phyloP scores from a whole-genome alignment of 1,284 basidiomycete species.

The Rhodotorula sp. region DNA sequence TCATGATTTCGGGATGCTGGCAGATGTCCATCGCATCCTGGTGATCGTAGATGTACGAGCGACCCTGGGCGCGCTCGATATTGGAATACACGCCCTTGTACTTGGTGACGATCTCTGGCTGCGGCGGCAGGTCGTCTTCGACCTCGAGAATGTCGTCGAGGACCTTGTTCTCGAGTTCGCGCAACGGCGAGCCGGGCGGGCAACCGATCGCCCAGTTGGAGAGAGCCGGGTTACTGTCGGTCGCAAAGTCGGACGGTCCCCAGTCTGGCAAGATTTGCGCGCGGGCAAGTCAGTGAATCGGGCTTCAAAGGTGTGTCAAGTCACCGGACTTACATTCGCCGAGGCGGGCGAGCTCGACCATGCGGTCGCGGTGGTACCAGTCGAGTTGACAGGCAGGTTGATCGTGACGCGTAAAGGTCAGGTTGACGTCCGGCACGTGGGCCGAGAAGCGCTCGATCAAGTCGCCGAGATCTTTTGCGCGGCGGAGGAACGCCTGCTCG shows the following conservation, averaged over 20 bases:
- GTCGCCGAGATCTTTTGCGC: slow-evolving; percentile 44
- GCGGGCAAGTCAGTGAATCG: background rate
- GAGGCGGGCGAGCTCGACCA: slow-evolving; percentile 51
- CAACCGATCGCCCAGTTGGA: slow-evolving; percentile 44
- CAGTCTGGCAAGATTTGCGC: background rate
- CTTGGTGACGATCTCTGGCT: slow-evolving; percentile 5
- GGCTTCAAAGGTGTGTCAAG: background rate
- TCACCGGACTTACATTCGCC: slow-evolving; percentile 44
- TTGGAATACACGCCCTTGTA: slow-evolving; percentile 17
- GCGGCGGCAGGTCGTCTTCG: slow-evolving; percentile 8
- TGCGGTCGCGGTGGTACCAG: slow-evolving; percentile 50
- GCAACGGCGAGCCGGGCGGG: slow-evolving; percentile 30
- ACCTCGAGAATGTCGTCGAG: slow-evolving; percentile 17
- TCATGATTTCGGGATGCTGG: slow-evolving; percentile 46
- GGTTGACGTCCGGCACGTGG: slow-evolving; percentile 49
- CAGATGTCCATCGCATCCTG: slow-evolving; percentile 46
- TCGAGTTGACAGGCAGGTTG: slow-evolving; percentile 54
- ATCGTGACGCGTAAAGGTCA: slow-evolving; percentile 55
- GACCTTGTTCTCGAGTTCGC: slow-evolving; percentile 23
- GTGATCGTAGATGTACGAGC: slow-evolving; percentile 48
- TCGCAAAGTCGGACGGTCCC: slow-evolving; percentile 41
- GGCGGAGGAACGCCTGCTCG: slow-evolving; percentile 39
- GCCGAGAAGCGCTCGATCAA: slow-evolving; percentile 49
- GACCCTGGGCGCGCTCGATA: background rate
- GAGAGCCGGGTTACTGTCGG: slow-evolving; percentile 25